Evolutionary conservation across 1,284 basidiomycete genomes (phyloP), one percentile per base, ranked within the genome.

Genomic region (Cryptococcus depauperatus): DNA sequence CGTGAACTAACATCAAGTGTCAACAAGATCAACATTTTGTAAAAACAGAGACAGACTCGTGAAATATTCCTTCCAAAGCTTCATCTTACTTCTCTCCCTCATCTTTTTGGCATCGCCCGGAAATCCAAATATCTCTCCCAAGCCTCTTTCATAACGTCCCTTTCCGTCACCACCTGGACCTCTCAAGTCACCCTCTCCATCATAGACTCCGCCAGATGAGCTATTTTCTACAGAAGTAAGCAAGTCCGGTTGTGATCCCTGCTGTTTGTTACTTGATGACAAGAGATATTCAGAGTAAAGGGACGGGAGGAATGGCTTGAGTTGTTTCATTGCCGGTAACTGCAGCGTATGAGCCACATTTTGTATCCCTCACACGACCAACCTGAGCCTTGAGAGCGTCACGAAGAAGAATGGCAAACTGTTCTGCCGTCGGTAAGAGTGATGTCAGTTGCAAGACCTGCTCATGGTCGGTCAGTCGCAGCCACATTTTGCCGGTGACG

Each of bases 361-460:
- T 41, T n/a, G n/a, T n/a, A n/a, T n/a, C n/a, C n/a, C n/a, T n/a
- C n/a, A n/a, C n/a, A 21, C 8, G 18, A 26, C 70, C 48, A 19
- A 73, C 62, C 57, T 96, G 88, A 0, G 83, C 76, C 70, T 93
- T 96, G 52, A 99, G 79, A 5, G 87, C 83, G 59, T 92, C 86
- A 4, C 91, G 82, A 2, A 99, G 78, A 3, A 88, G 76, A 1
- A 84, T 79, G 61, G 93, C 96, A 74, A 98, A 99, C 28, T 84
- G 78, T 61, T 98, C 93, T 35, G 93, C 95, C 0, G 88, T 91
- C 7, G 91, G 89, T 27, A 92, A 79, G n/a, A 98, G 77, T 1
- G 91, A 90, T 7, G 95, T 97, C 46, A 98, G 74, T 74, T 98
- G 93, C 1, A 98, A 79, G 55, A 96, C 85, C 91, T 95, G 49